A percentile compares a stretch with the other conserved stretches of the same genome.
These are phyloP conservation scores for Lactarius hatsudake DNA, from an alignment of 768 basidiomycete species.

Conservation along the genomic window DNA sequence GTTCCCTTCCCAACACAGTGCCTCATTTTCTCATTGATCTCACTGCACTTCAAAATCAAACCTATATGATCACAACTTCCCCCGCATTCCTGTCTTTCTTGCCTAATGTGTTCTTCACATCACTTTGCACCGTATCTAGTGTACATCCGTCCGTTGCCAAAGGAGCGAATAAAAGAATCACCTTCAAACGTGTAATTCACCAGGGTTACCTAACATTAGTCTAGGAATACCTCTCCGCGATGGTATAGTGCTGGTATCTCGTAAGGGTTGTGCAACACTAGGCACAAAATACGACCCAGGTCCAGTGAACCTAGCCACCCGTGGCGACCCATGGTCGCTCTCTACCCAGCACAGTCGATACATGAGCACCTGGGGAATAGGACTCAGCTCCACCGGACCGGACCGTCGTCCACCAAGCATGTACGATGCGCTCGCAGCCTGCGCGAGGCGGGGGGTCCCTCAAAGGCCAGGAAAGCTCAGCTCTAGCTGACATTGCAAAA, in stretches of 20 bases:
- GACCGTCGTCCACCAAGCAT: not conserved
- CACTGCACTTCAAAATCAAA: constrained; percentile 99
- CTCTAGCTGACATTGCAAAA: constrained; percentile 56
- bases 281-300: not conserved
- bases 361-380: not conserved
- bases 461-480: not conserved
- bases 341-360: not conserved
- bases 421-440: not conserved
- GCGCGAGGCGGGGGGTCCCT: not conserved
- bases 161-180: not conserved
- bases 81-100: not conserved
- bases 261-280: not conserved
- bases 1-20: constrained; percentile 51
- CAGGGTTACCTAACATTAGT: not conserved
- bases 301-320: not conserved
- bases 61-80: constrained; percentile 62
- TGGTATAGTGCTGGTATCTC: not conserved
- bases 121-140: constrained; percentile 7
- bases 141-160: constrained; percentile 1
- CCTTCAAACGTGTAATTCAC: not conserved
- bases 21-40: constrained; percentile 96
- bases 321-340: not conserved
- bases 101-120: not conserved
- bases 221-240: not conserved
- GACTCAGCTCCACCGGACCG: not conserved